These are phyloP conservation scores for Globisporangium recalcitrans DNA, from an alignment of 352 stramenopile genomes.

Conservation along the genomic window DNA sequence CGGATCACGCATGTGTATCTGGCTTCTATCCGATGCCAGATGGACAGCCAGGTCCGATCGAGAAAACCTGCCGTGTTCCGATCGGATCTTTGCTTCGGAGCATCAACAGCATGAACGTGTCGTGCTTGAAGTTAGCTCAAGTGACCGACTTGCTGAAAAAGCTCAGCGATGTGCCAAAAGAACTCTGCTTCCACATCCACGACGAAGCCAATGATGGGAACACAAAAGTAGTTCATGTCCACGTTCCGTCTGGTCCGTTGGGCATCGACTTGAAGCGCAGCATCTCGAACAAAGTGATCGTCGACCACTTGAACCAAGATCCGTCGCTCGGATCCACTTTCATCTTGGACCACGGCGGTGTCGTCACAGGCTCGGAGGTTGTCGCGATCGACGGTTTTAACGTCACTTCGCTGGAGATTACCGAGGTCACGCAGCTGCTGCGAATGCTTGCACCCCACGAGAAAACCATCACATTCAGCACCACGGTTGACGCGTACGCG, in stretches of 20 bases:
- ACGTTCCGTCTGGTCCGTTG: slow-evolving; percentile 37
- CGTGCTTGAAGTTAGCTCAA: slow-evolving; percentile 32
- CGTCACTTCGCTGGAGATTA: slow-evolving; percentile 28
- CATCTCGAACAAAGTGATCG: slow-evolving; percentile 34
- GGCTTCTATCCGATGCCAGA: slow-evolving; percentile 37
- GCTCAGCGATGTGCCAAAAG: slow-evolving; percentile 32
- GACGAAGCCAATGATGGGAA: slow-evolving; percentile 17
- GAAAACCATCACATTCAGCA: slow-evolving; percentile 60
- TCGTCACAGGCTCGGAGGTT: slow-evolving; percentile 43
- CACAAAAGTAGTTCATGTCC: slow-evolving; percentile 28
- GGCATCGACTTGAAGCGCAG: slow-evolving; percentile 50
- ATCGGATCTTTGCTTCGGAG: slow-evolving; percentile 32
- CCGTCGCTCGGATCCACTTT: slow-evolving; percentile 24
- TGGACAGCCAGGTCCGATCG: slow-evolving; percentile 24
- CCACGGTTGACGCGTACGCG: slow-evolving; percentile 29
- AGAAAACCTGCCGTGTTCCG: slow-evolving; percentile 29
- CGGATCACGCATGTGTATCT: slow-evolving; percentile 25
- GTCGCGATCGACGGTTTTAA: slow-evolving; percentile 49
- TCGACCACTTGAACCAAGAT: slow-evolving; percentile 40
- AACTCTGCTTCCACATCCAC: slow-evolving; percentile 26
- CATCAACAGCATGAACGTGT: slow-evolving; percentile 58
- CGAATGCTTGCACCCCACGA: slow-evolving; percentile 31
- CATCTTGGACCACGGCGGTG: slow-evolving; percentile 39
- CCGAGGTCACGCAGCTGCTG: slow-evolving; percentile 33
- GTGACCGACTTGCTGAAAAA: slow-evolving; percentile 44